Evolutionary conservation across 106 monocot genomes (phyloP), one percentile per base, ranked within the genome.

Genomic region (Apostasia ramifera): DNA sequence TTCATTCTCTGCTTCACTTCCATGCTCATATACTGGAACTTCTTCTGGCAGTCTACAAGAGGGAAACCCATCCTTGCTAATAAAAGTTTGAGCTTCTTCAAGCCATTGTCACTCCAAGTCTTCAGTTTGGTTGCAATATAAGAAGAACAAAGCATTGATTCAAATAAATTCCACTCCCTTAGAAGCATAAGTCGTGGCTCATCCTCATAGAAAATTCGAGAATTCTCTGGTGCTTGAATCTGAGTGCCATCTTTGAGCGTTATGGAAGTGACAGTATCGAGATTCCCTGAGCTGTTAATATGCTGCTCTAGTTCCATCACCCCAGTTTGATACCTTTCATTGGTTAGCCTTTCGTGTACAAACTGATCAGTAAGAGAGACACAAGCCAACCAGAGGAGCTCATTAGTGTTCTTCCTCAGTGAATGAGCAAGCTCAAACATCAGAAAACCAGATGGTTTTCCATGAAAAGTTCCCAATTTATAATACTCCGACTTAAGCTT

Each of bases 21-120:
- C 81, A 88, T 82, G 70, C 95, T 95, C 95, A 95, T 91, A 73
- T 95, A 95, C 74, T 88, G 91, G 69, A 91, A 89, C 61, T 85
- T 95, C 78, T 86, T 95, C 84, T 91, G 85, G 76, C 95, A 95
- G 51, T 95, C 91, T 41, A 80, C 75, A 12, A 95, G 80, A 44
- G 88, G 75, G 60, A 95, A 95, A 9, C 95, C 91, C 95, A 91
- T 95, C 57, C 88, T 78, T 14, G 95, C 95, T 6, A 95, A 83
- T 63, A 91, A 70, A 47, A 95, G 78, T 78, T 88, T 95, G 74
- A 91, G 71, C 44, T 95, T 95, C 73, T 95, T 95, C 76, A 91
- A 61, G 1, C 95, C 91, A 62, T 95, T 95, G 40, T 95, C 95
- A 44, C 86, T 95, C 91, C 95, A 95, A 50, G 95, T 95, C 68